Conservation (phyloP, 345 rosid species). For the Pelargonium nanum region DNA sequence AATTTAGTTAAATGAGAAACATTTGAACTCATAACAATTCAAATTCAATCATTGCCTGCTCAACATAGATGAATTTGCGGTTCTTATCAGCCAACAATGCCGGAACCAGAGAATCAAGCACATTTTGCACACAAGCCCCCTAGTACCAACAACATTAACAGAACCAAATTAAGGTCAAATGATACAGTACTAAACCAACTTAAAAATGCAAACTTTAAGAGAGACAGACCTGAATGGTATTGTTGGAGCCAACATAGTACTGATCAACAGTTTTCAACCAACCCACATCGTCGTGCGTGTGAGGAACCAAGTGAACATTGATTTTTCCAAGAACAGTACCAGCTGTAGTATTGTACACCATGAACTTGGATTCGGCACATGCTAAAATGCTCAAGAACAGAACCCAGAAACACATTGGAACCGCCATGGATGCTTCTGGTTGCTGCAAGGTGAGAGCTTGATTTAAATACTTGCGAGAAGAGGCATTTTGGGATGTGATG, state of each 20-base stretch:
- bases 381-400: neutral
- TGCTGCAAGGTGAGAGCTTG: neutral
- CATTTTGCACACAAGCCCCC: conserved; percentile 95
- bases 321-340: conserved; percentile 63
- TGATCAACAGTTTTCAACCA: conserved; percentile 98
- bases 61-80: conserved; percentile 81
- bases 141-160: conserved; percentile 13
- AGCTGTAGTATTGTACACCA: conserved; percentile 74
- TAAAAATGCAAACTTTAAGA: neutral
- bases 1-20: conserved; percentile 1
- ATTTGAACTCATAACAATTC: conserved; percentile 1
- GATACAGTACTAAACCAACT: neutral
- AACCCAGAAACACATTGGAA: neutral
- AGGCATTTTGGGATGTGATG: neutral
- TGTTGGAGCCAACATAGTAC: conserved; percentile 97
- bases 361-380: conserved; percentile 51
- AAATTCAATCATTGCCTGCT: conserved; percentile 40
- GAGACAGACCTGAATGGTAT: conserved; percentile 72
- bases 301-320: conserved; percentile 91
- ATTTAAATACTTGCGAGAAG: neutral
- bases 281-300: conserved; percentile 93
- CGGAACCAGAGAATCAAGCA: conserved; percentile 79
- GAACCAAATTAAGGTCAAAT: conserved; percentile 1
- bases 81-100: conserved; percentile 82
- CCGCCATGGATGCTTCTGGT: neutral